phyloP scores from a whole-genome alignment of 2,329 filamentous ascomycete genomes.

The Trichoderma guizhouense region DNA sequence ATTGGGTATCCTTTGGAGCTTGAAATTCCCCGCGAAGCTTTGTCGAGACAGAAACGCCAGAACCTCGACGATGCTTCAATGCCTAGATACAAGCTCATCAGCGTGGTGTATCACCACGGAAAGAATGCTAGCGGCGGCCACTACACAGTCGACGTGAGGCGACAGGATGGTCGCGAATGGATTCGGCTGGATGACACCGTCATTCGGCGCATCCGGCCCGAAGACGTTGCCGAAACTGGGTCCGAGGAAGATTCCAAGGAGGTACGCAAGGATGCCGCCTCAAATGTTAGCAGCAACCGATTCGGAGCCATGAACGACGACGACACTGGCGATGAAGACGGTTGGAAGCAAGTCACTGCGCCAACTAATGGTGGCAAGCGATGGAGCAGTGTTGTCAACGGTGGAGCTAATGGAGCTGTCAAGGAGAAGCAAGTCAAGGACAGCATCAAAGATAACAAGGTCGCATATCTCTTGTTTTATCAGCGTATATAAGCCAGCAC shows the following conservation, averaged over 20 bases:
- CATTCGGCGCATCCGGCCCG: conserved; percentile 77
- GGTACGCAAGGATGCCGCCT: conserved; percentile 56
- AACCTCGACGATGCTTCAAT: conserved; percentile 62
- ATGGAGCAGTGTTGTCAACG: conserved; percentile 68
- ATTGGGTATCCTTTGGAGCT: conserved; percentile 92
- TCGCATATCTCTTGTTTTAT: conserved; percentile 95
- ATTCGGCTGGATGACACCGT: conserved; percentile 92
- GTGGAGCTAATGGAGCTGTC: conserved; percentile 52
- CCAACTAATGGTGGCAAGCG: conserved; percentile 63
- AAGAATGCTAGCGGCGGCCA: conserved; percentile 95
- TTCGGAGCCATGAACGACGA: conserved; percentile 69
- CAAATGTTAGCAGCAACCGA: conserved; percentile 60
- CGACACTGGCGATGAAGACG: conserved; percentile 62
- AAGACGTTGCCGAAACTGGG: conserved; percentile 83
- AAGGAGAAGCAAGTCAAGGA: conserved; percentile 59
- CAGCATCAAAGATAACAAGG: conserved; percentile 85
- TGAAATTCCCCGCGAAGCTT: conserved; percentile 86
- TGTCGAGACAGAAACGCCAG: conserved; percentile 69
- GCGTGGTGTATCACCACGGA: conserved; percentile 94
- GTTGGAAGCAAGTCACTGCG: conserved; percentile 78
- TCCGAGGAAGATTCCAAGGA: conserved; percentile 71
- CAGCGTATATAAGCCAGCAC: conserved; percentile 59
- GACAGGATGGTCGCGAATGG: conserved; percentile 95
- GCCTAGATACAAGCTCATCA: conserved; percentile 81
- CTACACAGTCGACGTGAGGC: conserved; percentile 94